Evolutionary conservation across 2,329 filamentous ascomycete species (phyloP).

Genomic region (Clarireedia paspali): DNA sequence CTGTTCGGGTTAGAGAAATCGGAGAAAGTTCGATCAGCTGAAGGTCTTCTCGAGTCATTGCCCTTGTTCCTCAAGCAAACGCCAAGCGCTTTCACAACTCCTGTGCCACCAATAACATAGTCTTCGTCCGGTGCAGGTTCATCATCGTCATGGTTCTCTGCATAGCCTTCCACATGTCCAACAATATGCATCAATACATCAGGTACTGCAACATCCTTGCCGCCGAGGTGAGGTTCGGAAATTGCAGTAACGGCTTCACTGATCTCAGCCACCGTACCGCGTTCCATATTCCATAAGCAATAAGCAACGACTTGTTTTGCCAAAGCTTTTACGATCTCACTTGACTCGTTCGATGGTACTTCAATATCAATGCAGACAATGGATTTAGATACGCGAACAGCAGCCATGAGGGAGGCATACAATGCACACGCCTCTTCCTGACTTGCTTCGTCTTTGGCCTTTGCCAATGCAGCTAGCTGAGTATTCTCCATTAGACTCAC

Average conservation of each 20-base stretch:
- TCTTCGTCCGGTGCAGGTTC: constrained; percentile 77
- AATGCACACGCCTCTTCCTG: constrained; percentile 93
- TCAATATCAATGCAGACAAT: constrained; percentile 90
- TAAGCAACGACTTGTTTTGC: constrained; percentile 94
- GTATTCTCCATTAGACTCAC: constrained; percentile 81
- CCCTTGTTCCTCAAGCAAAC: constrained; percentile 81
- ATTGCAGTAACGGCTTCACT: constrained; percentile 33
- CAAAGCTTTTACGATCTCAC: constrained; percentile 83
- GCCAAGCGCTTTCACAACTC: constrained; percentile 86
- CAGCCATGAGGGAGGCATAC: constrained; percentile 85
- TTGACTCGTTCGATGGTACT: constrained; percentile 71
- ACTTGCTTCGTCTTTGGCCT: constrained; percentile 65
- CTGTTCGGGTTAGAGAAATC: constrained; percentile 28
- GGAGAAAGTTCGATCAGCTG: constrained; percentile 20
- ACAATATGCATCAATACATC: constrained; percentile 84
- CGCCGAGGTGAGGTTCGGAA: constrained; percentile 33
- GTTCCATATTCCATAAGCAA: constrained; percentile 85
- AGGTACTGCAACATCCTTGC: constrained; percentile 57
- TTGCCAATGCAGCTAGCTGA: constrained; percentile 60
- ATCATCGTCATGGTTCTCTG: constrained; percentile 48
- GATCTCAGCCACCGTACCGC: constrained; percentile 59
- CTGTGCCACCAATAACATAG: constrained; percentile 92
- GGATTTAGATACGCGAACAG: constrained; percentile 72
- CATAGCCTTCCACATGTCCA: constrained; percentile 50
- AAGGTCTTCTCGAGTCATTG: constrained; percentile 47